Conservation (phyloP, 768 basidiomycete species). For the Suillus cothurnatus region DNA sequence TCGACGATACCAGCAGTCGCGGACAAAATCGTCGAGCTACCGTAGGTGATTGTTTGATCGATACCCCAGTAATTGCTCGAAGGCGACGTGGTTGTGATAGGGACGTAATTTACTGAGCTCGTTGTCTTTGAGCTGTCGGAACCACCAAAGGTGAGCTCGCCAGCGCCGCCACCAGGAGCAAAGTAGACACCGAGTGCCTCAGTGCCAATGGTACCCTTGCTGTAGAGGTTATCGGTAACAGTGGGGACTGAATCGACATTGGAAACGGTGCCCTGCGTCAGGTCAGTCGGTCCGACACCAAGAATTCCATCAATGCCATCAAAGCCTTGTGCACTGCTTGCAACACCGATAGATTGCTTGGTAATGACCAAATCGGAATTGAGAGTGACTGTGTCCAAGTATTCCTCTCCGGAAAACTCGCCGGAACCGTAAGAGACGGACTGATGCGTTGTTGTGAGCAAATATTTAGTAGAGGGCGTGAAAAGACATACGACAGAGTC, state of each 20-base stretch:
- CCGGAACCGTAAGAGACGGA: constrained; percentile 24
- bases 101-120: constrained; percentile 22
- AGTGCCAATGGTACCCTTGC: constrained; percentile 29
- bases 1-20: constrained; percentile 35
- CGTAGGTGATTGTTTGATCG: constrained; percentile 34
- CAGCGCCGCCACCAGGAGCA: constrained; percentile 23
- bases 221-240: constrained; percentile 35
- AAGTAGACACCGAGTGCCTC: constrained; percentile 38
- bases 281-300: constrained; percentile 32
- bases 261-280: constrained; percentile 30
- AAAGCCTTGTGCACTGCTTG: constrained; percentile 27
- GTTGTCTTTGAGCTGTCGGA: constrained; percentile 32
- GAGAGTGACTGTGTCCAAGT: constrained; percentile 19
- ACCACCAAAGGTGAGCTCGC: constrained; percentile 35
- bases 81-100: constrained; percentile 26
- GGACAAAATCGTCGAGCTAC: constrained; percentile 21
- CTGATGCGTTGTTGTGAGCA: constrained; percentile 9
- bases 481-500: constrained; percentile 18
- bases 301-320: constrained; percentile 42
- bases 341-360: constrained; percentile 41
- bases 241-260: constrained; percentile 23
- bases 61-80: constrained; percentile 34
- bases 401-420: constrained; percentile 21
- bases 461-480: background rate
- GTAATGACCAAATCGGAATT: constrained; percentile 17